Base-by-base conservation (phyloP, 345 rosid genomes). In the Salix koriyanagi region DNA sequence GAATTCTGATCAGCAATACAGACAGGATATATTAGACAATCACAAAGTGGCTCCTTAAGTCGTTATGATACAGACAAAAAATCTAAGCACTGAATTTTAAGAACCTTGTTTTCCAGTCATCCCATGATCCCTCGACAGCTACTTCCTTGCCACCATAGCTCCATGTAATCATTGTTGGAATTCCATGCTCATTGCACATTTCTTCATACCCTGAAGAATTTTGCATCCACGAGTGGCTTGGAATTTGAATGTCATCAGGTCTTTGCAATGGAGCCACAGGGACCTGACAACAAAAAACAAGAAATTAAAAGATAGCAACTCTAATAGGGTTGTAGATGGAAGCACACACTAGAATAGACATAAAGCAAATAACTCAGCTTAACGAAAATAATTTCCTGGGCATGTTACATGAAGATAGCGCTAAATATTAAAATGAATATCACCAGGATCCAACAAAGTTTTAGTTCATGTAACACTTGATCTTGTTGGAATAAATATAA, bases 61-160 rank as follows among this genome's bases (percentile, higher is more conserved):
- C 34, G 5, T 26, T 39, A 56, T 66, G 19, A 75, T 61, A 79
- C 18, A 61, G 14, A 75, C 10, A 32, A 52, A 14, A 56, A 56
- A 65, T 56, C 65, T 26, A 52, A n/a, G 48, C n/a, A 61, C n/a
- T 26, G 4, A 72, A 44, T 44, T 61, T 68, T 10, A 21, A 48
- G 71, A 77, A 97, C 82, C 99, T 96, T 21, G 85, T 82, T 81
- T 82, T 91, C 98, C 98, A 94, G 83, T 91, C 84, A 76, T 96
- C 98, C 99, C 99, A 96, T 14, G 99, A 96, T 65, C 99, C 99
- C 83, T 92, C 97, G 16, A 94, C 95, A 77, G 90, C 86, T 39
- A 94, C 94, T 28, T 89, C 97, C 72, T 86, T 89, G 71, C 97
- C 99, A 16, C 91, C 99, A 44, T 90, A 86, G 78, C 86, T 83